These are phyloP conservation scores for Pseudozyma hubeiensis DNA, from an alignment of 1,284 basidiomycete species.

Conservation along the genomic window DNA sequence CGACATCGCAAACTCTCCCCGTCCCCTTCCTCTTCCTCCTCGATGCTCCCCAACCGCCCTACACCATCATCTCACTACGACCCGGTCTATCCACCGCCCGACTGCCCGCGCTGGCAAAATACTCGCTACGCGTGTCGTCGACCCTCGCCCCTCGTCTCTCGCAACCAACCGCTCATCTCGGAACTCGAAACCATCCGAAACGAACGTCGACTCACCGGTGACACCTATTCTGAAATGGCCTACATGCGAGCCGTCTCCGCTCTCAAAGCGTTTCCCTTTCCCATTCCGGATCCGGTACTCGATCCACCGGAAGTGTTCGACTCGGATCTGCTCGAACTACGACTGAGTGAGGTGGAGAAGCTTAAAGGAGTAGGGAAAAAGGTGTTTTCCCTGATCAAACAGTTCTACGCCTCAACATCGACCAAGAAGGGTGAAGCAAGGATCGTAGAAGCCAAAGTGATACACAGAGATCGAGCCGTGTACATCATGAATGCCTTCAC, in stretches of 20 bases:
- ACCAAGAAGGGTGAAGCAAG: slow-evolving; percentile 7
- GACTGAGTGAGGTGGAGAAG: slow-evolving; percentile 31
- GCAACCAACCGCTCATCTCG: slow-evolving; percentile 59
- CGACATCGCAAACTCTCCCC: slow-evolving; percentile 6
- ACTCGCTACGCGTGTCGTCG: slow-evolving; percentile 53
- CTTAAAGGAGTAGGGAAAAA: slow-evolving; percentile 64
- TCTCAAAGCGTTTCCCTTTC: slow-evolving; percentile 59
- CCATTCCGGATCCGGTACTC: slow-evolving; percentile 25
- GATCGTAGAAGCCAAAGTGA: slow-evolving; percentile 60
- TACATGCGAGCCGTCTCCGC: slow-evolving; percentile 63
- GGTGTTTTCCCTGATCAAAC: slow-evolving; percentile 49
- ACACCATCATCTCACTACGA: slow-evolving; percentile 12
- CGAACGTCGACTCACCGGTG: slow-evolving; percentile 59
- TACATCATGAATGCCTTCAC: slow-evolving; percentile 56
- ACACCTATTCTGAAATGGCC: slow-evolving; percentile 56
- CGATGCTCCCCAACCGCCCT: background rate
- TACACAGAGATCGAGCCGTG: slow-evolving; percentile 52
- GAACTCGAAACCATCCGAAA: slow-evolving; percentile 58
- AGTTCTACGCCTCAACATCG: slow-evolving; percentile 39
- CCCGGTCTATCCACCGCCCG: slow-evolving; percentile 12
- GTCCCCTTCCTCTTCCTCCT: background rate
- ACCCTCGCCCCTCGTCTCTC: slow-evolving; percentile 54
- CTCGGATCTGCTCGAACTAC: slow-evolving; percentile 9
- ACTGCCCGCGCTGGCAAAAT: slow-evolving; percentile 40
- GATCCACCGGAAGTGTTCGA: slow-evolving; percentile 10